Percentiles rank a stretch among this genome's conserved stretches.
Conservation (phyloP, 2,329 filamentous ascomycete genomes). For the Aspergillus arachidicola region DNA sequence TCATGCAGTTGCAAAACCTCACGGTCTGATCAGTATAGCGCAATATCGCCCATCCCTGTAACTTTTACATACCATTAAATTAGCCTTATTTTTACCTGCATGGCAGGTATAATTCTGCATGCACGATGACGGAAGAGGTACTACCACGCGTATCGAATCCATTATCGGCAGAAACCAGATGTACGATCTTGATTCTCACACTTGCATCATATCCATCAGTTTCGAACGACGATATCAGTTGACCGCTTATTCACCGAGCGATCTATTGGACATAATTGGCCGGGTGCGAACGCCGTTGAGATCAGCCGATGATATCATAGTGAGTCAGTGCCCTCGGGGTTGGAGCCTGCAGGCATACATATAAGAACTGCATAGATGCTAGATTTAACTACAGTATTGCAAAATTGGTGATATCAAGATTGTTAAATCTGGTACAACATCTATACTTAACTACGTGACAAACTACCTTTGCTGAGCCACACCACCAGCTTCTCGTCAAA, state of each 20-base stretch:
- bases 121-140: neutral
- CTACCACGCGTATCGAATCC: neutral
- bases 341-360: neutral
- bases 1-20: neutral
- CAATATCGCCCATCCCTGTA: too few relatives aligned
- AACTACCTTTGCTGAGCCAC: neutral
- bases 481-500: neutral
- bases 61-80: neutral
- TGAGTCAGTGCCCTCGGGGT: neutral
- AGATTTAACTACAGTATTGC: neutral
- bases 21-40: neutral
- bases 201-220: neutral
- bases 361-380: neutral
- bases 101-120: neutral
- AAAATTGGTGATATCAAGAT: neutral
- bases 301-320: slow-evolving; percentile 6
- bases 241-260: neutral
- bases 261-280: neutral
- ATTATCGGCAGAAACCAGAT: neutral
- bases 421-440: neutral
- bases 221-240: neutral
- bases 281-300: neutral
- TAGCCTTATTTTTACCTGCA: neutral
- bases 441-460: neutral
- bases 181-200: neutral